These are phyloP conservation scores for Drechslerella stenobrocha DNA, from an alignment of 2,329 filamentous ascomycete species.

Conservation along the genomic window DNA sequence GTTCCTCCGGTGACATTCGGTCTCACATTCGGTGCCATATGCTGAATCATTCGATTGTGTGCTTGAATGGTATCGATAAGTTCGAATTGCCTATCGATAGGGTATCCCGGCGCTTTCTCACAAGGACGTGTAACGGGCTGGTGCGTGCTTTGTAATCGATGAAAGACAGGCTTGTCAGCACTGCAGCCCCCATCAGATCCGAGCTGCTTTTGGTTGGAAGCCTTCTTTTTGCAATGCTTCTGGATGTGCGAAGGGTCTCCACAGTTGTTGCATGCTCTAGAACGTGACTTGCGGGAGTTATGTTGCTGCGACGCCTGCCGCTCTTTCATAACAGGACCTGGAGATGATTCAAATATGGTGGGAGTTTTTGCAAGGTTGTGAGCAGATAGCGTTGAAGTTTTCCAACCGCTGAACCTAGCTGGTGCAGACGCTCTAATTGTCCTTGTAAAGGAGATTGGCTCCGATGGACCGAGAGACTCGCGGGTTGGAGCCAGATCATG, in stretches of 20 bases:
- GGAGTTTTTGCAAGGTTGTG: neutral
- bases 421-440: conserved; percentile 15
- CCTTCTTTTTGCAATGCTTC: conserved; percentile 25
- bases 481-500: neutral
- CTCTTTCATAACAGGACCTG: neutral
- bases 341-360: neutral
- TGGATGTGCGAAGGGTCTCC: conserved; percentile 10
- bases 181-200: conserved; percentile 8
- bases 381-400: neutral
- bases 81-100: conserved; percentile 38
- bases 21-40: neutral
- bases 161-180: neutral
- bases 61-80: conserved; percentile 19
- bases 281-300: conserved; percentile 6
- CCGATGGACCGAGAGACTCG: conserved; percentile 9
- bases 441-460: conserved; percentile 6
- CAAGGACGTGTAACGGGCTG: conserved; percentile 6
- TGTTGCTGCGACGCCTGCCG: neutral
- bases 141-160: neutral
- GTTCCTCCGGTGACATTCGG: too few relatives aligned
- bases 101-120: conserved; percentile 22
- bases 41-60: neutral
- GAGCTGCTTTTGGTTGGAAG: conserved; percentile 7
- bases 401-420: conserved; percentile 9
- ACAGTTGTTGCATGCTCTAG: conserved; percentile 20